Evolutionary conservation across 2,329 filamentous ascomycete genomes (phyloP).

Genomic region (Orbilia quercus): DNA sequence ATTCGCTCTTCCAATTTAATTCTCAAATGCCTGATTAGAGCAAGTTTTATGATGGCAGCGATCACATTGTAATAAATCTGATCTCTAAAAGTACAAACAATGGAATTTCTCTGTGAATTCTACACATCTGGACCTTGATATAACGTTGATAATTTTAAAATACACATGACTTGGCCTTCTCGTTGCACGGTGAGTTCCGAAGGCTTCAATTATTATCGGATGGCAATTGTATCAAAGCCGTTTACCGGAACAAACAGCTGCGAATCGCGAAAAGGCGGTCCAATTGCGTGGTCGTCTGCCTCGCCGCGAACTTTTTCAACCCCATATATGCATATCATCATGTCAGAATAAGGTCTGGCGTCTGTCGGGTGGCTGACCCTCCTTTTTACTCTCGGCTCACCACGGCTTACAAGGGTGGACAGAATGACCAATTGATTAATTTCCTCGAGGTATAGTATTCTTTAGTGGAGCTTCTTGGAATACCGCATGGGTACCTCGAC

Average conservation of each 20-base stretch:
- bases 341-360: slow-evolving; percentile 56
- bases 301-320: slow-evolving; percentile 40
- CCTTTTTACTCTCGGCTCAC: slow-evolving; percentile 24
- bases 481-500: slow-evolving; percentile 35
- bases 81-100: too few relatives aligned
- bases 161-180: not conserved
- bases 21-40: too few relatives aligned
- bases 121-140: too few relatives aligned
- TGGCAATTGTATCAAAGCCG: slow-evolving; percentile 30
- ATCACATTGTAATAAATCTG: too few relatives aligned
- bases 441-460: too few relatives aligned
- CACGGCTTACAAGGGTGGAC: slow-evolving; percentile 34
- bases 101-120: too few relatives aligned
- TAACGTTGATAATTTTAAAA: not conserved
- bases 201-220: slow-evolving; percentile 22
- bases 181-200: slow-evolving; percentile 45
- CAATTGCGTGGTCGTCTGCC: slow-evolving; percentile 23
- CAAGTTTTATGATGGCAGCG: too few relatives aligned
- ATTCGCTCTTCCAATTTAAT: too few relatives aligned
- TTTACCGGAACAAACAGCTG: slow-evolving; percentile 34
- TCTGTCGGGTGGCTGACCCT: slow-evolving; percentile 46
- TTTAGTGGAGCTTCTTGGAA: not conserved
- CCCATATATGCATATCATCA: slow-evolving; percentile 36
- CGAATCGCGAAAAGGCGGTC: slow-evolving; percentile 48
- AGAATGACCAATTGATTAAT: not conserved